Evolutionary conservation across 192 early-diverging fungal genomes (phyloP), one percentile per base, ranked within the genome.

Genomic region (Coemansia sp.): DNA sequence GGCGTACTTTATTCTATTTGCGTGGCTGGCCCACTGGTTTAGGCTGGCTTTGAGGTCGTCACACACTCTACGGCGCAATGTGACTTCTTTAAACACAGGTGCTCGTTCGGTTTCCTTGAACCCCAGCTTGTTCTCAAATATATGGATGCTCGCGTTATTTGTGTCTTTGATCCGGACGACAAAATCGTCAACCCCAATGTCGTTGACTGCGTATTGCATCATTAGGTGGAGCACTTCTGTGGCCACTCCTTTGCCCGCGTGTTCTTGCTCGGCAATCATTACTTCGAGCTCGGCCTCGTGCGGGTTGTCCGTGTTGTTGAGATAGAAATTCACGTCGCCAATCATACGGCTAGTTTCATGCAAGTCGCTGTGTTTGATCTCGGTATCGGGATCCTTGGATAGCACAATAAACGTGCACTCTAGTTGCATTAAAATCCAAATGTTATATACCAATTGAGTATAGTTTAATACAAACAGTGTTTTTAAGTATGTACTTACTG

Each of bases 261-360:
- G 45, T 2, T 37, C 37, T 22, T 65, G 37, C 56, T 82, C 94
- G 39, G 96, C 96, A 72, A 98, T 88, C 96, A 98, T 98, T 21
- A 95, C 87, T 57, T 97, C 94, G 52, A 98, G 87, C 73, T 98
- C 96, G 17, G 89, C 91, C 48, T 86, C 78, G 65, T 80, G 62
- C 11, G 79, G 78, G 67, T 92, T 85, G 54, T 95, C 86, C 56
- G 76, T 72, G 75, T 92, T 90, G 74, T 93, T 95, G 43, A 93
- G 89, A 71, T 91, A 98, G 53, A 98, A 87, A 73, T 98, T 98
- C 19, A 94, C 92, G 74, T 98, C 94, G 3, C 96, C 96, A 21
- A 95, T 84, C 94, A 98, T 96, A 11, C 85, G 87, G 80, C 49
- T 54, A 23, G 31, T 59, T 39, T 68, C 68, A 49, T 63, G 53